Evolutionary conservation across 139 green algal species (phyloP).

Genomic region (Yamagishiella unicocca): DNA sequence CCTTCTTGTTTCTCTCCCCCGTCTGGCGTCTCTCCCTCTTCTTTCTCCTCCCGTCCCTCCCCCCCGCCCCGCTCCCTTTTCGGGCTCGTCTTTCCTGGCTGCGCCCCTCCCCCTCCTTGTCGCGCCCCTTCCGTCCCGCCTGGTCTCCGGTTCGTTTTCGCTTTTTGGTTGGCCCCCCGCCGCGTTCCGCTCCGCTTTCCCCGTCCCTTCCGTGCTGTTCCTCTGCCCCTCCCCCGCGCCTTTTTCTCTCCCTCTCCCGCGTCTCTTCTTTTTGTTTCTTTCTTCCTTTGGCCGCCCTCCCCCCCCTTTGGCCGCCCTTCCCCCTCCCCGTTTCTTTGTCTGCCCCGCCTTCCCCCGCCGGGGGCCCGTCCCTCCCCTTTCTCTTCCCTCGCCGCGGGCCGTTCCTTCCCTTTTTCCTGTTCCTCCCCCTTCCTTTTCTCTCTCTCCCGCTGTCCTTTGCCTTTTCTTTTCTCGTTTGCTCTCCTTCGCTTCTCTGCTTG

Average conservation of each 20-base stretch:
- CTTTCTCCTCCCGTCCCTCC: not conserved
- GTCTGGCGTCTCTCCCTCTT: not conserved
- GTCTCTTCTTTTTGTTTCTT: not conserved
- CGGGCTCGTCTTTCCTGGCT: not conserved
- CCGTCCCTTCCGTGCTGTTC: not conserved
- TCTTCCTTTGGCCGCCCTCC: too few species aligned
- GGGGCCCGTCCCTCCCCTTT: not conserved
- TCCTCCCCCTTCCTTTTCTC: not conserved
- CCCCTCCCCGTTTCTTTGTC: not conserved
- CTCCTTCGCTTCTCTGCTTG: not conserved
- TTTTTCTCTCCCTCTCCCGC: not conserved
- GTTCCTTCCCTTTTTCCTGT: not conserved
- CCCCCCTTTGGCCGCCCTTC: not conserved
- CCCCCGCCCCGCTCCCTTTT: not conserved
- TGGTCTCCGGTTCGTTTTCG: too few species aligned
- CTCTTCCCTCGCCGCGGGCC: not conserved
- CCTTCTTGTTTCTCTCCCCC: not conserved
- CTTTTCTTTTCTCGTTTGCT: not conserved
- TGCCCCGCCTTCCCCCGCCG: too few species aligned
- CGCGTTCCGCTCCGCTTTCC: not conserved
- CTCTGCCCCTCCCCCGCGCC: too few species aligned
- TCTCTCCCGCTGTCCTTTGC: not conserved
- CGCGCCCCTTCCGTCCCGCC: not conserved
- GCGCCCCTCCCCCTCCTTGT: not conserved
- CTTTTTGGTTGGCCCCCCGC: too few species aligned